A percentile compares a stretch with the other conserved stretches of the same genome.
These are phyloP conservation scores for Citrus cavaleriei DNA, from an alignment of 345 rosid species.

Conservation along the genomic window DNA sequence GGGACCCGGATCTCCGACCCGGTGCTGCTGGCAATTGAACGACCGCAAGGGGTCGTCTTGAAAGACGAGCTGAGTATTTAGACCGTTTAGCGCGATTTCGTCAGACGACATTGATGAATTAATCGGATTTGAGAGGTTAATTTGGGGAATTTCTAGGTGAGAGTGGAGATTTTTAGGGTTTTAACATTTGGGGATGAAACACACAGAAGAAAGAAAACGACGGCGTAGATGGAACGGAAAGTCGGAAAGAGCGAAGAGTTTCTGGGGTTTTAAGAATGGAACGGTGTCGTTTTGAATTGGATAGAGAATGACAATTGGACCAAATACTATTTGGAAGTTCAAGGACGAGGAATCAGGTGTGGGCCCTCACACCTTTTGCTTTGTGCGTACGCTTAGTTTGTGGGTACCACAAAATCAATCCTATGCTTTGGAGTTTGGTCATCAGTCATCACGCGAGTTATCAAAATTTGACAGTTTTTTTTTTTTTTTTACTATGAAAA, in stretches of 20 bases:
- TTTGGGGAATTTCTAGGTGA: not conserved
- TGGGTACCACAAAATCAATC: slow-evolving; percentile 9
- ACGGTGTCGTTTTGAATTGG: not conserved
- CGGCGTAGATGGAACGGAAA: not conserved
- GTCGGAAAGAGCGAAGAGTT: no score
- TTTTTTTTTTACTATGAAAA: not conserved
- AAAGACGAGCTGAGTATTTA: slow-evolving; percentile 51
- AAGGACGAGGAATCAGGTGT: not conserved
- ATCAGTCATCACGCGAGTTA: not conserved
- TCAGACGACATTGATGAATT: slow-evolving; percentile 42
- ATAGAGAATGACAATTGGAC: not conserved
- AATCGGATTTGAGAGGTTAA: not conserved
- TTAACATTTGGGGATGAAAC: not conserved
- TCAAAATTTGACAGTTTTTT: not conserved
- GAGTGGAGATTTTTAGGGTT: slow-evolving; percentile 8
- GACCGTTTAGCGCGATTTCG: slow-evolving; percentile 37
- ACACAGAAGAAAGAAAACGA: not conserved
- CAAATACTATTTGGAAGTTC: not conserved
- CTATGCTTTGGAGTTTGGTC: no score
- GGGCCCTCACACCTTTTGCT: not conserved
- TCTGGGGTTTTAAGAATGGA: not conserved
- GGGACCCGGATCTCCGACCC: slow-evolving; percentile 35
- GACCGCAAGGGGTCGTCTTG: slow-evolving; percentile 49
- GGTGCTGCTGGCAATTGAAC: slow-evolving; percentile 30
- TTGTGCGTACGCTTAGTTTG: not conserved